Evolutionary conservation across 225 moss, liverwort and hornwort genomes (phyloP).

Genomic region (Antitrichia curtipendula): DNA sequence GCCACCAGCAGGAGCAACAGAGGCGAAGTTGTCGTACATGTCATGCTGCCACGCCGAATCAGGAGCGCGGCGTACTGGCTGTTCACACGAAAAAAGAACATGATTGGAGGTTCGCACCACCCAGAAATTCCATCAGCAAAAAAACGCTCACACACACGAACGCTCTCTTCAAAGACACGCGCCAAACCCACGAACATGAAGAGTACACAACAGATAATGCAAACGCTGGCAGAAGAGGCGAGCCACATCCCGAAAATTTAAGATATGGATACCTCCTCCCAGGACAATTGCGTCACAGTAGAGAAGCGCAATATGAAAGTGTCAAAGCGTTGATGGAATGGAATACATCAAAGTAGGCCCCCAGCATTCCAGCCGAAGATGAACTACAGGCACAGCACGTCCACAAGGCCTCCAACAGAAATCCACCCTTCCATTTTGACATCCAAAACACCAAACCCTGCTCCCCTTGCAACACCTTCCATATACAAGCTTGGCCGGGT

Average conservation of each 20-base stretch:
- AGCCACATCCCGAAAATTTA: constrained; percentile 94
- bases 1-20: constrained; percentile 31
- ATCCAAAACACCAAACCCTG: constrained; percentile 51
- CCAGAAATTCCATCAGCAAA: constrained; percentile 52
- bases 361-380: constrained; percentile 97
- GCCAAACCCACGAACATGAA: constrained; percentile 21
- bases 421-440: constrained; percentile 45
- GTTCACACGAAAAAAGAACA: constrained; percentile 36
- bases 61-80: constrained; percentile 84
- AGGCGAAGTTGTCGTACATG: constrained; percentile 75
- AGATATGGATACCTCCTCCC: constrained; percentile 99
- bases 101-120: constrained; percentile 57
- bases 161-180: constrained; percentile 15
- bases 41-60: constrained; percentile 96
- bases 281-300: constrained; percentile 73
- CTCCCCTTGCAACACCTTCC: constrained; percentile 37
- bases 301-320: constrained; percentile 72
- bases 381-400: constrained; percentile 74
- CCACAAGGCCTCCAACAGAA: constrained; percentile 46
- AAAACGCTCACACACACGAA: constrained; percentile 7
- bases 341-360: constrained; percentile 51
- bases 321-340: constrained; percentile 50
- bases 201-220: constrained; percentile 33
- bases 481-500: constrained; percentile 27
- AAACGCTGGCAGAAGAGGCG: constrained; percentile 82